phyloP scores from a whole-genome alignment of 331 rosid genomes.

The Malus hybrid region DNA sequence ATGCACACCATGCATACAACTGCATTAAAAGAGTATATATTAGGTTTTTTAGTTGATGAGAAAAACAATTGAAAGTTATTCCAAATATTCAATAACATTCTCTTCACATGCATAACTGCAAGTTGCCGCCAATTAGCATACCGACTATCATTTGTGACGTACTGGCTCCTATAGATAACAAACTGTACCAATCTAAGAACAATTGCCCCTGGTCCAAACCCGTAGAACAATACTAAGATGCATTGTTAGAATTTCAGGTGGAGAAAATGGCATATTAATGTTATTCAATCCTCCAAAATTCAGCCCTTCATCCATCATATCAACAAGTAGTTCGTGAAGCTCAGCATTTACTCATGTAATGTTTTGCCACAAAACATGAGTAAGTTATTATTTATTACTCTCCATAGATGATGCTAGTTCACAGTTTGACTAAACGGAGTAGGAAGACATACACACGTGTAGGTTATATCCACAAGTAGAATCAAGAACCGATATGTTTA shows the following conservation, averaged over 20 bases:
- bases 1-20: conserved; percentile 86
- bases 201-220: background rate
- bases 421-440: background rate
- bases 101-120: background rate
- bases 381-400: background rate
- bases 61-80: background rate
- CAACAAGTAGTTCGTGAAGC: background rate
- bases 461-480: background rate
- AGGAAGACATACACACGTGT: background rate
- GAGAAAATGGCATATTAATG: background rate
- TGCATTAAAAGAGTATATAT: conserved; percentile 13
- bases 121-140: background rate
- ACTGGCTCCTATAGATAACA: background rate
- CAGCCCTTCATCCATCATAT: background rate
- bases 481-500: conserved; percentile 1
- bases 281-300: background rate
- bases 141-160: background rate
- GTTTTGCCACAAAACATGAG: background rate
- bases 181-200: background rate
- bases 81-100: background rate
- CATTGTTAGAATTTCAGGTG: background rate
- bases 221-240: background rate
- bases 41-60: background rate
- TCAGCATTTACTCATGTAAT: background rate
- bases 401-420: background rate